phyloP scores from a whole-genome alignment of 73 alveolate species.

The Breviolum minutum region DNA sequence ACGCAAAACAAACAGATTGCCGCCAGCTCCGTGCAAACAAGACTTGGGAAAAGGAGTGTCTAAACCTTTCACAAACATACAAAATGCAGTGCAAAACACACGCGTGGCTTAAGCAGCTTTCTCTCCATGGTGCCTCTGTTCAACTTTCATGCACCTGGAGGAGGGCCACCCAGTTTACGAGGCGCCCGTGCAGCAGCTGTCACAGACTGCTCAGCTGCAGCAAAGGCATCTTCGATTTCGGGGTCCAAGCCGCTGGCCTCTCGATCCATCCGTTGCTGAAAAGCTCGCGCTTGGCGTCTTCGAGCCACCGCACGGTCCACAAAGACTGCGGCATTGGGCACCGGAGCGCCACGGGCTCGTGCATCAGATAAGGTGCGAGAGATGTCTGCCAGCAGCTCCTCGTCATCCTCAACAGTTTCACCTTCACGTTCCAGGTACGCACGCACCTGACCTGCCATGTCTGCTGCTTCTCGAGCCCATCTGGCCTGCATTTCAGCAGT shows the following conservation, averaged over 20 bases:
- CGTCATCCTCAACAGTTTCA: constrained; percentile 12
- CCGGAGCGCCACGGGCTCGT: constrained; percentile 83
- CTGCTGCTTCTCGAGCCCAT: constrained; percentile 77
- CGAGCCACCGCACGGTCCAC: constrained; percentile 86
- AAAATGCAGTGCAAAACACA: too few relatives aligned
- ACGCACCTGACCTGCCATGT: constrained; percentile 91
- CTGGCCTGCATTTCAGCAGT: constrained; percentile 60
- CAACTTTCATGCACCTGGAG: constrained; percentile 46
- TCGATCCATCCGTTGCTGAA: constrained; percentile 60
- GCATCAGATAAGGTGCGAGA: constrained; percentile 61
- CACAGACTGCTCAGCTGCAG: constrained; percentile 80
- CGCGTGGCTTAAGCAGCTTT: background rate
- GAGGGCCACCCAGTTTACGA: constrained; percentile 51
- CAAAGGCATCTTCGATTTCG: constrained; percentile 79
- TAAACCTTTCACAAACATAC: too few relatives aligned
- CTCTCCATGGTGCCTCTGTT: background rate
- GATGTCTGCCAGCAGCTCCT: constrained; percentile 76
- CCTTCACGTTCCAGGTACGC: constrained; percentile 49
- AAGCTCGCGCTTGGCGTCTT: constrained; percentile 73
- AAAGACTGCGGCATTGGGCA: constrained; percentile 76
- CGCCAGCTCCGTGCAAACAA: too few relatives aligned
- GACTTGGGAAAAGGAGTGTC: too few relatives aligned
- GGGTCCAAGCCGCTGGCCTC: constrained; percentile 90
- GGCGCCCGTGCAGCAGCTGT: constrained; percentile 61
- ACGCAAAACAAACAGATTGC: too few relatives aligned